Conservation (phyloP, 257 asterid genomes). For the Solanum chilense region DNA sequence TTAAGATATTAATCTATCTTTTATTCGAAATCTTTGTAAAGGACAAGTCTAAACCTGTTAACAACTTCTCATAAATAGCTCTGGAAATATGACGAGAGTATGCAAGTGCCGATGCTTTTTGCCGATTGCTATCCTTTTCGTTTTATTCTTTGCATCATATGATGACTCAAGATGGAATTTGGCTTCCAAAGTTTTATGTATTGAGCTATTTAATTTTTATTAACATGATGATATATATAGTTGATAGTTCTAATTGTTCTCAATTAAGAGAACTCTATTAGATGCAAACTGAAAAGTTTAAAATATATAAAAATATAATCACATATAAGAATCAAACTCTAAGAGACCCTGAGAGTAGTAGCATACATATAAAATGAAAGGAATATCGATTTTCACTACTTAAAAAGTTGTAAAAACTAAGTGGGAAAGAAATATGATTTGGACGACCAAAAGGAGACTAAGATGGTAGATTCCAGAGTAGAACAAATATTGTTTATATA, state of each 20-base stretch:
- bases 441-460: neutral
- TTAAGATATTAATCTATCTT: too few species aligned
- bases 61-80: neutral
- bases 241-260: too few species aligned
- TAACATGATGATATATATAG: too few species aligned
- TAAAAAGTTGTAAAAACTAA: too few species aligned
- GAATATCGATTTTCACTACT: too few species aligned
- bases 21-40: neutral
- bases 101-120: neutral
- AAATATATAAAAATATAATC: neutral
- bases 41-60: neutral
- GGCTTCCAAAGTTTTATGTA: neutral
- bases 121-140: neutral
- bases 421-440: neutral
- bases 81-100: neutral
- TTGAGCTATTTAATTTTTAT: too few species aligned
- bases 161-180: neutral
- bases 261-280: neutral
- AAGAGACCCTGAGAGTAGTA: neutral
- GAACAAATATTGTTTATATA: too few species aligned
- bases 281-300: neutral
- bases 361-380: neutral
- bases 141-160: neutral
- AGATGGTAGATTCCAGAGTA: too few species aligned
- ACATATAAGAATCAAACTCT: neutral